Evolutionary conservation across 257 asterid species (phyloP), one percentile per base, ranked within the genome.

Genomic region (Phtheirospermum japonicum): DNA sequence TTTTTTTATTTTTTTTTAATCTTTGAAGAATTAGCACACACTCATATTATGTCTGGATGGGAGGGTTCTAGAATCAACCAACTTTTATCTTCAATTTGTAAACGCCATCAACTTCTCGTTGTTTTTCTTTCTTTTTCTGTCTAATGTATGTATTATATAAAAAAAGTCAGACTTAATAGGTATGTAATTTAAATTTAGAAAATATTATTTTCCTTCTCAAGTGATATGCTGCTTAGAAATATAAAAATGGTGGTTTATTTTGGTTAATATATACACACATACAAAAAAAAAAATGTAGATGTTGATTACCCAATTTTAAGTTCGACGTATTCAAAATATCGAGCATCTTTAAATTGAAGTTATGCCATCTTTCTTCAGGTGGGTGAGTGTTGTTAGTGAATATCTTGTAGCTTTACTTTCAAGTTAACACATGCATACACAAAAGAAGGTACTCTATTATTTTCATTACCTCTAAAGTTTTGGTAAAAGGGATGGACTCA

Each of bases 351-450:
- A 39, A 54, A 40, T 43, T 42, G 20, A 33, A 23, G 7, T 33
- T 14, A 7, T 14, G 55, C 18, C 20, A 7, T 10, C 36, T 49
- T 49, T 39, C 65, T 80, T 65, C 77, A 81, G 95, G 88, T 86
- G 95, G 91, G 91, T 83, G 67, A 68, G 79, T 72, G 91, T 89
- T 11, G 82, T 73, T 32, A 76, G 80, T 57, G 95, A 87, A 65
- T 87, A 64, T 70, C 79, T 84, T 23, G 85, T 70, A 60, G 80
- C 64, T 40, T 32, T 84, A 51, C 85, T 73, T 50, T 64, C 82
- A 40, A 82, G 93, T 74, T 63, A 90, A 9, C 72, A 59, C 48
- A 82, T 87, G 86, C 93, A 84, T 59, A 73, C 23, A 54, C 80
- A 79, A 69, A 75, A 80, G 71, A 75, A 80, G 89, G 88, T 83